These are phyloP conservation scores for Polyporus tsugae DNA, from an alignment of 1,284 basidiomycete species.

Conservation along the genomic window DNA sequence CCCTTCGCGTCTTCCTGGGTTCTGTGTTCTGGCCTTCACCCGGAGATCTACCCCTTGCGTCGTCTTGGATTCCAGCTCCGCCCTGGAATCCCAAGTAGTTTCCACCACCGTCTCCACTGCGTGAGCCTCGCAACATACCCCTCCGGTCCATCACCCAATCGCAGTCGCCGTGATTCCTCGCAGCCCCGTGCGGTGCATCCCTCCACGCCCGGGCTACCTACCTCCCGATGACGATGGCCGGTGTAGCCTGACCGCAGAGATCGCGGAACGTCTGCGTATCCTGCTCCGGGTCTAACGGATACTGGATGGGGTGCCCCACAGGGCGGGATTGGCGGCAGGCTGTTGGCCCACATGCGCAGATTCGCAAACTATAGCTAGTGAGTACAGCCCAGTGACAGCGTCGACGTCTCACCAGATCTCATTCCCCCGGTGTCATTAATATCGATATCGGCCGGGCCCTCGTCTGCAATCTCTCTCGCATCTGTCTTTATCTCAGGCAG, in stretches of 20 bases:
- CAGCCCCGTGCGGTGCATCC: background rate
- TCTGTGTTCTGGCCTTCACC: background rate
- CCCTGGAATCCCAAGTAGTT: conserved; percentile 11
- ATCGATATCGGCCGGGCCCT: background rate
- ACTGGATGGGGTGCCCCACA: conserved; percentile 19
- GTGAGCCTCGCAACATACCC: background rate
- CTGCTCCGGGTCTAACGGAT: conserved; percentile 27
- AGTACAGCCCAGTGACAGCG: conserved; percentile 6
- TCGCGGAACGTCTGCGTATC: conserved; percentile 10
- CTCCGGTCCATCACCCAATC: background rate
- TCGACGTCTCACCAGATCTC: background rate
- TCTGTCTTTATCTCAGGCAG: conserved; percentile 7
- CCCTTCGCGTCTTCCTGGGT: background rate
- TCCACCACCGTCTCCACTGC: conserved; percentile 14
- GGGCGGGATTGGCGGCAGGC: conserved; percentile 1
- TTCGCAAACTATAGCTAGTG: conserved; percentile 9
- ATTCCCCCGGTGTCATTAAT: background rate
- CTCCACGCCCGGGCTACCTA: background rate
- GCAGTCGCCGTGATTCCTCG: conserved; percentile 6
- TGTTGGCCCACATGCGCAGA: background rate
- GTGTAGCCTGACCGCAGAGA: conserved; percentile 1
- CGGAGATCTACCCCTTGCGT: background rate
- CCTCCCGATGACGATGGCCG: background rate
- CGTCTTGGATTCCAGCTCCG: background rate
- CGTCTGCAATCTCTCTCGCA: background rate